Evolutionary conservation across 495 filamentous ascomycete genomes (phyloP).

Genomic region (Penicillium silybi): DNA sequence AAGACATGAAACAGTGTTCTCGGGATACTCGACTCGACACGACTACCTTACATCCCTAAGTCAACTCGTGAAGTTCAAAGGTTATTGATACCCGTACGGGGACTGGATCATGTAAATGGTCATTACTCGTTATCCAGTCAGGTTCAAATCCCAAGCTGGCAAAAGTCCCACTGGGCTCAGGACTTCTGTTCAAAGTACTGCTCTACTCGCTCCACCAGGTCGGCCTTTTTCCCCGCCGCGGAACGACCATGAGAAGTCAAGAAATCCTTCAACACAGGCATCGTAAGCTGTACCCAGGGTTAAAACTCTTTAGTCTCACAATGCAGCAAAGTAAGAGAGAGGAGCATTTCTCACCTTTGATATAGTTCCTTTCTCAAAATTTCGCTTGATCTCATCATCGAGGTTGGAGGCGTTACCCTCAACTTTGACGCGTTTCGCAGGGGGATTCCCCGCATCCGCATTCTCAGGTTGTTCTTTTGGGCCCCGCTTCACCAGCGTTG

Average conservation of each 20-base stretch:
- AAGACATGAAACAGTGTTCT: too few species aligned
- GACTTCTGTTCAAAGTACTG: slow-evolving; percentile 64
- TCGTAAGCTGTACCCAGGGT: slow-evolving; percentile 50
- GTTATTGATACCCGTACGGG: not conserved
- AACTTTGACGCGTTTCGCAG: slow-evolving; percentile 49
- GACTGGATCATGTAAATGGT: not conserved
- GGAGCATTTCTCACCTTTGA: slow-evolving; percentile 46
- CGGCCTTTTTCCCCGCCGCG: slow-evolving; percentile 68
- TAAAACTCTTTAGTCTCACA: not conserved
- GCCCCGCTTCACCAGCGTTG: slow-evolving; percentile 44
- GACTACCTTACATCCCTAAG: too few species aligned
- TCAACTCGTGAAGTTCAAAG: too few species aligned
- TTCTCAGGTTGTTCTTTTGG: slow-evolving; percentile 28
- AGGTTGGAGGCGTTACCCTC: slow-evolving; percentile 38
- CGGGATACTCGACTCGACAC: too few species aligned
- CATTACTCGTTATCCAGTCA: slow-evolving; percentile 16
- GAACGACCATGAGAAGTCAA: slow-evolving; percentile 58
- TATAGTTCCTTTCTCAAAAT: slow-evolving; percentile 56
- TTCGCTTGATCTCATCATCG: slow-evolving; percentile 57
- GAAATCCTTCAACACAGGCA: slow-evolving; percentile 66
- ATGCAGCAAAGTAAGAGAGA: not conserved
- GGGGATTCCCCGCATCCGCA: slow-evolving; percentile 25
- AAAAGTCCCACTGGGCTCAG: not conserved
- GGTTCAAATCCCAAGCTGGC: not conserved
- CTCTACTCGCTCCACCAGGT: slow-evolving; percentile 75